A percentile compares a stretch with the other conserved stretches of the same genome.
Evolutionary conservation across 2,329 filamentous ascomycete genomes (phyloP).

Genomic region (Blastomyces emzantsi): DNA sequence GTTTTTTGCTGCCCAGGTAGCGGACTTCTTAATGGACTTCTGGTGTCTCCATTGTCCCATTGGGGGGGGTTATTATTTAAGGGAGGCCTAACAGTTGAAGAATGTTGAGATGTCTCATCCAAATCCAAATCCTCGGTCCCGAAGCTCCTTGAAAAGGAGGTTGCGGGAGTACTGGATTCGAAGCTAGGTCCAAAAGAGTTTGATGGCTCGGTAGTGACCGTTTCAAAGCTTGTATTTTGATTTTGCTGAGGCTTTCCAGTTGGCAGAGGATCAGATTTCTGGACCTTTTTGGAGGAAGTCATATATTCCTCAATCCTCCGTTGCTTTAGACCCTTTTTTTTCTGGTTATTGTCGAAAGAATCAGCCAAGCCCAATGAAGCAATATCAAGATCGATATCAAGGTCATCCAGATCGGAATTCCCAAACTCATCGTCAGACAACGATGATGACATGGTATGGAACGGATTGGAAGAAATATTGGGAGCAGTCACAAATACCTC

Average conservation of each 20-base stretch:
- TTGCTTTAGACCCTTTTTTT: background rate
- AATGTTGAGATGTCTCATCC: conserved; percentile 7
- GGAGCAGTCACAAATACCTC: conserved; percentile 25
- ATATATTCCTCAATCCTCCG: conserved; percentile 12
- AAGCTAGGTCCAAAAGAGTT: conserved; percentile 12
- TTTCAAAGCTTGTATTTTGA: conserved; percentile 11
- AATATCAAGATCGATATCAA: conserved; percentile 12
- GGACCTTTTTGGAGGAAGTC: conserved; percentile 2
- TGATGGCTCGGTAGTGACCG: background rate
- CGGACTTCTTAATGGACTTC: background rate
- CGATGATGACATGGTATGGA: background rate
- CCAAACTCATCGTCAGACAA: conserved; percentile 16
- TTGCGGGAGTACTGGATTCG: conserved; percentile 10
- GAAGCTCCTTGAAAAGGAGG: conserved; percentile 10
- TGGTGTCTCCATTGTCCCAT: background rate
- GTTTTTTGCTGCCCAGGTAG: background rate
- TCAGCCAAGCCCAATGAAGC: conserved; percentile 16
- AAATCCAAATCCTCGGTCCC: background rate
- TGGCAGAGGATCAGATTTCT: background rate
- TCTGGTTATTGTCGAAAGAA: conserved; percentile 15
- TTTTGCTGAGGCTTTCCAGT: background rate
- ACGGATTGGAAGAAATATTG: conserved; percentile 17
- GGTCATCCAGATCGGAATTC: conserved; percentile 17
- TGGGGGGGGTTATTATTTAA: background rate
- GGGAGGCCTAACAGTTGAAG: background rate